phyloP scores from a whole-genome alignment of 108 stramenopile species.

The Pelagomonas calceolata region DNA sequence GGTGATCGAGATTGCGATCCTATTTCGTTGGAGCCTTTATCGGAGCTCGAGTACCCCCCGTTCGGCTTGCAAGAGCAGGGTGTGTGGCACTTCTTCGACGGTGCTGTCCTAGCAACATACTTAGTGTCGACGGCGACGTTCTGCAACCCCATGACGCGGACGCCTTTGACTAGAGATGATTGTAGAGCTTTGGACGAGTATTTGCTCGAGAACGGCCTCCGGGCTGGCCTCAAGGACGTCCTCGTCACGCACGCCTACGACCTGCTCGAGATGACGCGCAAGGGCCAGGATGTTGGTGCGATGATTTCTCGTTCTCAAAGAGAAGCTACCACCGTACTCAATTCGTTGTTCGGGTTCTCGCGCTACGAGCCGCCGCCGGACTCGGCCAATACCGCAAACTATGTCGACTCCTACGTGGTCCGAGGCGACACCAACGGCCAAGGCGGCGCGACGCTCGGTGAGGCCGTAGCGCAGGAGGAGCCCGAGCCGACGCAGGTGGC shows the following conservation, averaged over 20 bases:
- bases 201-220: conserved; percentile 28
- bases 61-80: conserved; percentile 27
- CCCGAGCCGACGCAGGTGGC: no score
- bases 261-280: neutral
- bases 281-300: neutral
- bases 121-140: conserved; percentile 53
- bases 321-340: neutral
- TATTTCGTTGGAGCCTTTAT: conserved; percentile 49
- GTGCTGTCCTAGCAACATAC: conserved; percentile 52
- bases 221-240: neutral
- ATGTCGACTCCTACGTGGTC: no score
- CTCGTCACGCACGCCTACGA: conserved; percentile 13
- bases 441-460: no score
- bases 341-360: neutral
- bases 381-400: no score
- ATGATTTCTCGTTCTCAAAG: neutral
- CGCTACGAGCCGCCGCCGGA: no score
- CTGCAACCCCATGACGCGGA: conserved; percentile 51
- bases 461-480: no score
- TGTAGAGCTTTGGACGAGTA: conserved; percentile 52
- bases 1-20: conserved; percentile 41
- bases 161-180: conserved; percentile 35
- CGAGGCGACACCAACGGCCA: no score
- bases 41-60: conserved; percentile 48
- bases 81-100: conserved; percentile 45